phyloP scores from a whole-genome alignment of 805 yeast species.

The Cyberlindnera meyerae region DNA sequence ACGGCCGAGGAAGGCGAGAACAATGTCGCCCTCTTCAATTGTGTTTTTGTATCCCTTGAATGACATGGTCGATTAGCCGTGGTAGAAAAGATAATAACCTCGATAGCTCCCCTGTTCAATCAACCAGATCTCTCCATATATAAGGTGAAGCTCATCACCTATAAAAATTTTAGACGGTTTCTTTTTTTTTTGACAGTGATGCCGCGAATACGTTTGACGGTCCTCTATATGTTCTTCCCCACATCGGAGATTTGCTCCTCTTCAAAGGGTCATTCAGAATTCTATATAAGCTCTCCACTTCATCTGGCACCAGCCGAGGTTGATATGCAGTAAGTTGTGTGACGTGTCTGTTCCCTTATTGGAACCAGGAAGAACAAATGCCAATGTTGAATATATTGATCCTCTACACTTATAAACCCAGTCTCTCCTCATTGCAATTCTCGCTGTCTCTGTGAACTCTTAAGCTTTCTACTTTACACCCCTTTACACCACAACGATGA shows the following conservation, averaged over 20 bases:
- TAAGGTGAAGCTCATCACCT: constrained; percentile 5
- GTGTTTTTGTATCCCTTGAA: constrained; percentile 53
- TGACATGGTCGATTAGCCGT: constrained; percentile 4
- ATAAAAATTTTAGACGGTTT: background rate
- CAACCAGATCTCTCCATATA: background rate
- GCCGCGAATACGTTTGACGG: constrained; percentile 7
- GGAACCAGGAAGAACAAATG: too few relatives aligned
- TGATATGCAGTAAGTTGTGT: constrained; percentile 1
- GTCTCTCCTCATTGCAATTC: background rate
- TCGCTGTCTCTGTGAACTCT: background rate
- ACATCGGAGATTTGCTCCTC: too few relatives aligned
- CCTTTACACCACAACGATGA: background rate
- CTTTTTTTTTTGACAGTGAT: too few relatives aligned
- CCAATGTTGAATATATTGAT: too few relatives aligned
- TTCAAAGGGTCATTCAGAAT: too few relatives aligned
- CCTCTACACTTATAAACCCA: too few relatives aligned
- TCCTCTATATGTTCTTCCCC: too few relatives aligned
- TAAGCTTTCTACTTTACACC: constrained; percentile 1
- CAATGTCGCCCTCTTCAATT: constrained; percentile 85
- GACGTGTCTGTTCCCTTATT: background rate
- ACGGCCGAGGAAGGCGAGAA: constrained; percentile 80
- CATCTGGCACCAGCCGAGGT: background rate
- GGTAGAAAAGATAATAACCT: too few relatives aligned
- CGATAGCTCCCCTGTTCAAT: too few relatives aligned
- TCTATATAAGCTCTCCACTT: constrained; percentile 3